phyloP scores from a whole-genome alignment of 1,139 yeast species.

The Ogataea hybrid region DNA sequence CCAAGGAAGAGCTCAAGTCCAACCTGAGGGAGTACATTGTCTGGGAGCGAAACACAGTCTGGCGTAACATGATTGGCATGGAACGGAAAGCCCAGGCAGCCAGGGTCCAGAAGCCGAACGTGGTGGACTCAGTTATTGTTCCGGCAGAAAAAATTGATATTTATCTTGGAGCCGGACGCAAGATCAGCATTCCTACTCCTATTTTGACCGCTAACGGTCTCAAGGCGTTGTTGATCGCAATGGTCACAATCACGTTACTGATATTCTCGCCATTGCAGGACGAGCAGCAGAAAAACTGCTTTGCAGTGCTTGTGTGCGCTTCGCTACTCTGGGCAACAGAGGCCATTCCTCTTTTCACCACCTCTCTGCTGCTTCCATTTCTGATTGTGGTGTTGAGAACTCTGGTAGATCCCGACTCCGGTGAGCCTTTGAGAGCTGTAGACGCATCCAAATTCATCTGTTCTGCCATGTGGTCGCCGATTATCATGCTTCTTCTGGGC shows the following conservation, averaged over 20 bases:
- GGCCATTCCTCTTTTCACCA: constrained; percentile 82
- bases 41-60: constrained; percentile 95
- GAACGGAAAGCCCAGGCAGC: constrained; percentile 70
- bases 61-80: constrained; percentile 93
- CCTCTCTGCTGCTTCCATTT: constrained; percentile 79
- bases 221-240: constrained; percentile 44
- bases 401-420: constrained; percentile 53
- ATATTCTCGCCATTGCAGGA: constrained; percentile 61
- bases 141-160: constrained; percentile 20
- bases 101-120: constrained; percentile 30
- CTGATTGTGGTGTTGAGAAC: constrained; percentile 73
- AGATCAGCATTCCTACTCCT: constrained; percentile 22
- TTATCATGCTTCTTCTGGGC: constrained; percentile 82
- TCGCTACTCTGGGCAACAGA: constrained; percentile 94
- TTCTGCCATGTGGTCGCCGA: constrained; percentile 92
- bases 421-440: constrained; percentile 55
- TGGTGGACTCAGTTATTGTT: constrained; percentile 13
- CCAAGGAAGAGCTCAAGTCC: constrained; percentile 66
- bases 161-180: constrained; percentile 27
- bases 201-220: constrained; percentile 26
- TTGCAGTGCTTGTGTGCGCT: constrained; percentile 75
- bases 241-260: constrained; percentile 46
- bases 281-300: constrained; percentile 67
- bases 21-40: constrained; percentile 89
- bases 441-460: constrained; percentile 76